Base-by-base conservation (phyloP, 2,329 filamentous ascomycete genomes). In the Paracorniculantispora psalliotae region DNA sequence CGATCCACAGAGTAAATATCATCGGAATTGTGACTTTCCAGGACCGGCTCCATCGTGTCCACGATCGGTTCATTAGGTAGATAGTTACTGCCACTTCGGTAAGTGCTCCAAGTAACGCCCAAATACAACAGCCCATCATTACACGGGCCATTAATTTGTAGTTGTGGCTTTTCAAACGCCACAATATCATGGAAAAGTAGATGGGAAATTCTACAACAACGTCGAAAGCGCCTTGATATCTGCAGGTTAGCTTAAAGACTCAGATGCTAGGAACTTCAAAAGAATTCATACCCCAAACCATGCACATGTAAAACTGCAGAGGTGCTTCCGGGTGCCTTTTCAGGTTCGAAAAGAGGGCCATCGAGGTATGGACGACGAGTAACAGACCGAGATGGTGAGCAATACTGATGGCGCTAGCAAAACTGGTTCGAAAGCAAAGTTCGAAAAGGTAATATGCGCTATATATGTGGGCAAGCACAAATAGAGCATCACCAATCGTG, bases 171-270 rank as follows among this genome's bases (percentile, higher is more conserved):
- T 37, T 37, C 33, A 37, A 37, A 37, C 33, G 33, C 33, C 33
- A 37, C 10, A 37, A 15, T 9, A 37, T 37, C 33, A 37, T 48
- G 23, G 46, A 26, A 48, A 48, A n/a, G 13, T 48, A 17, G 21
- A 48, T 25, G 46, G 46, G 46, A 82, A 48, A 23, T 28, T 48
- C 46, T 26, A 48, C 46, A 28, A 48, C 46, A 12, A 37, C 33
- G 12, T 37, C 33, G 33, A 37, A 37, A 37, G 33, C 33, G 33
- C 33, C 33, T 33, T 37, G 33, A 15, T 37, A 15, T 9, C 10
- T 15, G 12, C 33, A 37, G 17, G 33, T 37, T 12, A 37, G 33
- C 33, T 9, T 15, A 37, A 4, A 13, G 33, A 8, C 12, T 13
- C 6, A 37, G 33, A 9, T 37, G 33, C 5, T 12, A 37, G 33